A percentile compares a stretch with the other conserved stretches of the same genome.
phyloP scores from a whole-genome alignment of 2,329 filamentous ascomycete genomes.

The Sphaerulina vaccinii region DNA sequence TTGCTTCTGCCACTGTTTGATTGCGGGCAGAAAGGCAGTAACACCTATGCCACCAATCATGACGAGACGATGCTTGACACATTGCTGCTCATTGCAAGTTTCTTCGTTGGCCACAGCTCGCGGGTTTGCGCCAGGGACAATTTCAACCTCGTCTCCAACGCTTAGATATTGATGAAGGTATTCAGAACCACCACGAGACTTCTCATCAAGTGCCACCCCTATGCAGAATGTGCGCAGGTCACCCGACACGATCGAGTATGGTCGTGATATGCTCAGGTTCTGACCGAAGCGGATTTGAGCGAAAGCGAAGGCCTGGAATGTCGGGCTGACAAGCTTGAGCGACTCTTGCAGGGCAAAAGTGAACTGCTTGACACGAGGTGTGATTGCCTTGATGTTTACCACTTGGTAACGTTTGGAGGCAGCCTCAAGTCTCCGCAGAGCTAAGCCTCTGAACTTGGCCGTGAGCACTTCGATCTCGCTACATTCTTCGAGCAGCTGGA shows the following conservation, averaged over 20 bases:
- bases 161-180: constrained; percentile 55
- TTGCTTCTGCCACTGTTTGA: constrained; percentile 39
- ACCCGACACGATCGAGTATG: constrained; percentile 61
- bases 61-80: constrained; percentile 60
- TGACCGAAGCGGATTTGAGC: constrained; percentile 58
- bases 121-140: constrained; percentile 28
- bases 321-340: constrained; percentile 27
- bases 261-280: constrained; percentile 51
- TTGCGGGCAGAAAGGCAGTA: constrained; percentile 60
- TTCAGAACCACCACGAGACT: constrained; percentile 60
- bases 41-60: constrained; percentile 66
- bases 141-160: constrained; percentile 52
- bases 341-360: constrained; percentile 9
- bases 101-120: constrained; percentile 21
- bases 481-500: constrained; percentile 47
- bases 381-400: constrained; percentile 2
- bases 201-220: constrained; percentile 56
- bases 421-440: constrained; percentile 35
- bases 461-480: constrained; percentile 36
- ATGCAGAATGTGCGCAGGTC: constrained; percentile 54
- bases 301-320: constrained; percentile 51
- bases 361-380: constrained; percentile 13
- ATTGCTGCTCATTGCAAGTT: background rate
- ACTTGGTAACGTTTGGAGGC: constrained; percentile 33
- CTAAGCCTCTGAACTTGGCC: constrained; percentile 9